These are phyloP conservation scores for Metroxylon sagu DNA, from an alignment of 176 grass and related monocot genomes.

Conservation along the genomic window DNA sequence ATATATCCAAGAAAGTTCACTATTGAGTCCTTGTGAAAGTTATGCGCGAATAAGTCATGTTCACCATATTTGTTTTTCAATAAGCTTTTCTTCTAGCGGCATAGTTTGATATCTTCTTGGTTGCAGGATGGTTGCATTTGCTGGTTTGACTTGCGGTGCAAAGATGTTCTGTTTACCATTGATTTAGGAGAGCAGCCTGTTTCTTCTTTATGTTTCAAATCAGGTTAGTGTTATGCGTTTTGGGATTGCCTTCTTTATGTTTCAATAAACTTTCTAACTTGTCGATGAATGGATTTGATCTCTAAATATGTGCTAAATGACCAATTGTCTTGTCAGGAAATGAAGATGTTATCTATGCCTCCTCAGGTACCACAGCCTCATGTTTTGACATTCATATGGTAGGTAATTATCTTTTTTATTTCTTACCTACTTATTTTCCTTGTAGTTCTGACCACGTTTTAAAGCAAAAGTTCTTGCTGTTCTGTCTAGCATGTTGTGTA, in stretches of 20 bases:
- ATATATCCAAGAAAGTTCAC: too few relatives aligned
- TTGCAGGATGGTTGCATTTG: conserved; percentile 81
- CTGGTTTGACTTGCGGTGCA: conserved; percentile 78
- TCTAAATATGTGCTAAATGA: too few relatives aligned
- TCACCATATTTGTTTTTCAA: too few relatives aligned
- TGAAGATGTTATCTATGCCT: conserved; percentile 71
- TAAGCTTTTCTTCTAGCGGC: background rate
- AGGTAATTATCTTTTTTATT: background rate
- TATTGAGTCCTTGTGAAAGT: too few relatives aligned
- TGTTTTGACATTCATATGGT: conserved; percentile 73
- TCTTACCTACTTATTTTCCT: too few relatives aligned
- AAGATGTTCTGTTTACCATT: conserved; percentile 61
- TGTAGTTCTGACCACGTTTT: too few relatives aligned
- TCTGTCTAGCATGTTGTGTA: too few relatives aligned
- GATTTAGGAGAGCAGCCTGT: conserved; percentile 46
- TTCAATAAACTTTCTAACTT: too few relatives aligned
- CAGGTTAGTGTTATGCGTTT: conserved; percentile 31
- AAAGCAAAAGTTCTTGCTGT: too few relatives aligned
- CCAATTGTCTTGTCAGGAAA: conserved; percentile 45
- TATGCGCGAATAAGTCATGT: too few relatives aligned
- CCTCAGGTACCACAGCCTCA: conserved; percentile 53
- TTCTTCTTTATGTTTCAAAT: conserved; percentile 82
- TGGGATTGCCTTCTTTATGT: too few relatives aligned
- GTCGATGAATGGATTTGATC: too few relatives aligned
- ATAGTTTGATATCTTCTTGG: conserved; percentile 7